Conservation (phyloP, 1,284 basidiomycete species). For the Wolfiporia cocos region DNA sequence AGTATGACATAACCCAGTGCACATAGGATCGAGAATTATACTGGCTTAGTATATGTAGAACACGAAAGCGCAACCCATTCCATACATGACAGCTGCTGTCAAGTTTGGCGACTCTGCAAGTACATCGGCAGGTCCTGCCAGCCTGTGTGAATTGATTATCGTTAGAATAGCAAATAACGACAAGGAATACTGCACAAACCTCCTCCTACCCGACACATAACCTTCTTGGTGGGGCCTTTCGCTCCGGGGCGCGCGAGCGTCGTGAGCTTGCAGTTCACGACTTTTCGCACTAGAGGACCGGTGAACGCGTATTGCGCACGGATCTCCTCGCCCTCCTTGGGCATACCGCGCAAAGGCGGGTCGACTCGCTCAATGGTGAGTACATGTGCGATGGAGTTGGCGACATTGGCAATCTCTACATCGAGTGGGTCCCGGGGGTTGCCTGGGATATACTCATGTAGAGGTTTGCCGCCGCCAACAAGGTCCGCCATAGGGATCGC, state of each 20-base stretch:
- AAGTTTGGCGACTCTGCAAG: slow-evolving; percentile 57
- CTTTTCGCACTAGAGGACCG: slow-evolving; percentile 62
- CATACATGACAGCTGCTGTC: neutral
- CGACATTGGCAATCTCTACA: slow-evolving; percentile 67
- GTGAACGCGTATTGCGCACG: slow-evolving; percentile 80
- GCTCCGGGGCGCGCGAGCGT: slow-evolving; percentile 60
- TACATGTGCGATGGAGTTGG: slow-evolving; percentile 71
- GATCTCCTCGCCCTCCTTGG: slow-evolving; percentile 72
- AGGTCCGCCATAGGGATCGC: slow-evolving; percentile 48
- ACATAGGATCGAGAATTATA: slow-evolving; percentile 20
- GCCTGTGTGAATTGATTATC: slow-evolving; percentile 36
- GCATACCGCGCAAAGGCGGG: slow-evolving; percentile 58
- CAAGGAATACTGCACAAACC: slow-evolving; percentile 38
- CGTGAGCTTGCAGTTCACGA: slow-evolving; percentile 76
- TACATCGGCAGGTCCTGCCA: slow-evolving; percentile 85
- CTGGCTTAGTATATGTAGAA: slow-evolving; percentile 11
- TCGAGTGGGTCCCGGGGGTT: slow-evolving; percentile 80
- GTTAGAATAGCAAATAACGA: neutral
- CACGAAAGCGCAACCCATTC: neutral
- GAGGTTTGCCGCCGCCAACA: slow-evolving; percentile 26
- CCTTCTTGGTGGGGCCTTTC: slow-evolving; percentile 64
- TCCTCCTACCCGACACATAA: slow-evolving; percentile 82
- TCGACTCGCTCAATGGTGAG: slow-evolving; percentile 77
- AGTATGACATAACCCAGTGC: slow-evolving; percentile 20
- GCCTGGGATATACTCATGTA: slow-evolving; percentile 61